These are phyloP conservation scores for Arthrinium phaeospermum DNA, from an alignment of 2,329 filamentous ascomycete genomes.

Conservation along the genomic window DNA sequence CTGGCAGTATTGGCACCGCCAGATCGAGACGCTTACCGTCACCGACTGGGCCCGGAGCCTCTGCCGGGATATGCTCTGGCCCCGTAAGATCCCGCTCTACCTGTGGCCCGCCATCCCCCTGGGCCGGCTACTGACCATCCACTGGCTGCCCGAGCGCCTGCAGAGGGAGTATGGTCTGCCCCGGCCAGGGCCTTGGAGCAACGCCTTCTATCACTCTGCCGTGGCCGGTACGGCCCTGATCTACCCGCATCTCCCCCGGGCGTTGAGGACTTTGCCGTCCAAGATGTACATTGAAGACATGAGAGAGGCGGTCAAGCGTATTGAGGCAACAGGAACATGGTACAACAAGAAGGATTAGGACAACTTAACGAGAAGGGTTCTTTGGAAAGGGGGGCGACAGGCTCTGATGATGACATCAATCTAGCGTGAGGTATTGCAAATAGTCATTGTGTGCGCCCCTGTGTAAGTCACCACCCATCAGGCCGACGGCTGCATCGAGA, in stretches of 20 bases:
- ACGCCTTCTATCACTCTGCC: slow-evolving; percentile 28
- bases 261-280: slow-evolving; percentile 35
- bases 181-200: slow-evolving; percentile 30
- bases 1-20: slow-evolving; percentile 45
- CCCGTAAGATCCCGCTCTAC: slow-evolving; percentile 35
- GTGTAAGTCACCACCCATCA: neutral
- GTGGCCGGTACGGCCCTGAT: slow-evolving; percentile 29
- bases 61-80: slow-evolving; percentile 36
- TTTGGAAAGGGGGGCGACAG: neutral
- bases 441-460: neutral
- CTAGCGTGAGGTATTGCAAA: neutral
- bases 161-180: slow-evolving; percentile 35
- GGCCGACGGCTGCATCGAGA: neutral
- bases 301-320: slow-evolving; percentile 29
- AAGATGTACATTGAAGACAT: slow-evolving; percentile 40
- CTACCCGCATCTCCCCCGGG: slow-evolving; percentile 35
- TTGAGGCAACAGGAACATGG: slow-evolving; percentile 30
- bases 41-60: slow-evolving; percentile 38
- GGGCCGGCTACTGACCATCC: slow-evolving; percentile 35
- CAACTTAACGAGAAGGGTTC: neutral
- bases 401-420: neutral
- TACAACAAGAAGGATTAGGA: slow-evolving; percentile 19
- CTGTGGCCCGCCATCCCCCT: slow-evolving; percentile 35
- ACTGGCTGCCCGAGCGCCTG: slow-evolving; percentile 37
- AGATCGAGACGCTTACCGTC: slow-evolving; percentile 40